Evolutionary conservation across 768 basidiomycete genomes (phyloP).

Genomic region (Podaxis mareebaensis): DNA sequence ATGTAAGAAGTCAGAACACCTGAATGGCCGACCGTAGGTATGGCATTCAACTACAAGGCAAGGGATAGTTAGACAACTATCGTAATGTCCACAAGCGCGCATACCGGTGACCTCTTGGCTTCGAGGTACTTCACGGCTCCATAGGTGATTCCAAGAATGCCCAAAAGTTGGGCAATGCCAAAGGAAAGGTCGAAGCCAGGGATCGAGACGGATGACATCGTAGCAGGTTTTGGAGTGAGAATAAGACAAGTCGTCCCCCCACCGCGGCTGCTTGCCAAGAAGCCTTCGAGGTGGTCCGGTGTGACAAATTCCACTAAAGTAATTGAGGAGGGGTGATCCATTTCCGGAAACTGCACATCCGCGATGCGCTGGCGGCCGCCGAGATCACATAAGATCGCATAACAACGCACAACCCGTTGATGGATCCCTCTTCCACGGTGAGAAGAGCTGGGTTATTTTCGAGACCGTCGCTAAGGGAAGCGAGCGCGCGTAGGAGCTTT

Average conservation of each 20-base stretch:
- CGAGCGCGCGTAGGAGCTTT: too few species aligned
- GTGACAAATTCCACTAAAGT: too few species aligned
- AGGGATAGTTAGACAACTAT: background rate
- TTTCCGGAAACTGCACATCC: too few species aligned
- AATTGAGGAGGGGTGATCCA: too few species aligned
- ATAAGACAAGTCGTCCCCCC: background rate
- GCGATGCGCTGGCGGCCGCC: too few species aligned
- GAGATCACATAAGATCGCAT: too few species aligned
- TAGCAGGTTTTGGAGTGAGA: background rate
- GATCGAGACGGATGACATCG: background rate
- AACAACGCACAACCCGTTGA: too few species aligned
- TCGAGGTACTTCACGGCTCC: background rate
- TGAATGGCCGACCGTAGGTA: slow-evolving; percentile 28
- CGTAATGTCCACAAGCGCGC: background rate
- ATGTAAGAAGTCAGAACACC: slow-evolving; percentile 26
- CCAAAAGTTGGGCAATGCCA: background rate
- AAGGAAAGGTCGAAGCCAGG: background rate
- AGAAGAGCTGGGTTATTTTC: too few species aligned
- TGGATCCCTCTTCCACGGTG: too few species aligned
- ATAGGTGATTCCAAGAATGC: background rate
- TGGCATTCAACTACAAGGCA: slow-evolving; percentile 16
- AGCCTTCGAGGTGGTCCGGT: background rate
- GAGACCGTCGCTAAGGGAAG: too few species aligned
- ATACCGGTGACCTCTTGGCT: slow-evolving; percentile 10
- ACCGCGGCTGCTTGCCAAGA: background rate